Evolutionary conservation across 345 rosid genomes (phyloP), one percentile per base, ranked within the genome.

Genomic region (Eucalyptus albens): DNA sequence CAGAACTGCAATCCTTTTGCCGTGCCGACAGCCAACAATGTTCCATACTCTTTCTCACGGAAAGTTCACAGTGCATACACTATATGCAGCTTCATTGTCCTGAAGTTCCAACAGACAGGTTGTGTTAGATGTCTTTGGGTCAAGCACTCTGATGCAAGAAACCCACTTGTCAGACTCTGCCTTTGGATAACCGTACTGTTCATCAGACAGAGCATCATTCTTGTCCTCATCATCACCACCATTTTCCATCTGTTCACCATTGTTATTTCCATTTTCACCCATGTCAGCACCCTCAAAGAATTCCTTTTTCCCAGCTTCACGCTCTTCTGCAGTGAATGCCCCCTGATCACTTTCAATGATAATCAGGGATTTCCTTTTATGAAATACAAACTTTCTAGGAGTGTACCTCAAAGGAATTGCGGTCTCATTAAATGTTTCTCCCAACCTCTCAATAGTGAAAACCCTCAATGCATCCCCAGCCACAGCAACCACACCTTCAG

Each of bases 141-240:
- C 99, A 88, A 98, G 97, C 89, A 98, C 95, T 93, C 99, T 94
- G 87, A 98, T 98, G 95, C 99, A 98, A 89, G 99, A 98, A 90
- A 95, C 99, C 99, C 99, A 98, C 92, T 94, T 96, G 26, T 94
- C 98, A 8, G 99, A 94, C 93, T 95, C 99, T 7, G 98, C 93
- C 94, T 98, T 98, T 40, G 99, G 99, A 90, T 97, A 98, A 91
- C 99, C 99, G 89, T 93, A 97, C 91, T 98, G 99, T 96, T 98
- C 99, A 94, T 98, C 99, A 65, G 96, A 95, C 37, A 95, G 94
- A 22, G 96, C 95, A 90, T 98, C 98, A 69, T 96, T 97, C 91
- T 94, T 97, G 62, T 96, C 97, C 80, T 97, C 97, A 88, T 97
- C 99, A 88, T 95, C 96, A 40, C 98, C 97, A 94, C 98, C 97